Evolutionary conservation across 2,329 filamentous ascomycete genomes (phyloP), one percentile per base, ranked within the genome.

Genomic region (Metarhizium album): DNA sequence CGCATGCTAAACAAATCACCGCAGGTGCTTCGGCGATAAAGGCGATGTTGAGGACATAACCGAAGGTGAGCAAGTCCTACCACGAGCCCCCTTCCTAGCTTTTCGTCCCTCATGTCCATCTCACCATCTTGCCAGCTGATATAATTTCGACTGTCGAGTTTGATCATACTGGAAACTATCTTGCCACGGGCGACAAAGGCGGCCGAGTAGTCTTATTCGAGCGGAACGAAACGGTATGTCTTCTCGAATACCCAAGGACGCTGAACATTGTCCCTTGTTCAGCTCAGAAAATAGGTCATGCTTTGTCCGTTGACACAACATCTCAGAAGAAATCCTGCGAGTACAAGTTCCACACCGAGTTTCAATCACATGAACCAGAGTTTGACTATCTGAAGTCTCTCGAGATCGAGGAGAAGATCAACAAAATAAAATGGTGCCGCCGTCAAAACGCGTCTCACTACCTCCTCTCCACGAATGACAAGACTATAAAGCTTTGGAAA

Each of bases 321-420:
- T 35, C 42, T 54, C 65, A 96, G 90, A 97, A 98, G 83, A 98
- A 97, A 82, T 97, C 93, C 47, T 98, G 93, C 81, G 93, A 98
- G 72, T 98, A 98, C 79, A 98, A 97, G 71, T 98, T 98, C 70
- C 93, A 98, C 71, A 98, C 93, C 69, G 93, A 98, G 67, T 98
- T 98, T 64, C 93, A 98, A 75, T 98, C 93, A 62, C 93, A 98
- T 74, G 93, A 98, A 68, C 93, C 93, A 56, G 93, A 98, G 71
- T 98, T 98, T 70, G 93, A 98, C 71, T 98, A 98, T 69, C 82
- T 98, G 58, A 98, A 98, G 73, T 98, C 93, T 33, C 80, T 98
- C 61, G 93, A 98, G 72, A 98, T 98, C 65, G 93, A 98, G 78
- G 93, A 98, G 73, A 98, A 98, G 76, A 98, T 98, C 79, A 98